Evolutionary conservation across 257 asterid species (phyloP).

Genomic region (Penstemon newberryi): DNA sequence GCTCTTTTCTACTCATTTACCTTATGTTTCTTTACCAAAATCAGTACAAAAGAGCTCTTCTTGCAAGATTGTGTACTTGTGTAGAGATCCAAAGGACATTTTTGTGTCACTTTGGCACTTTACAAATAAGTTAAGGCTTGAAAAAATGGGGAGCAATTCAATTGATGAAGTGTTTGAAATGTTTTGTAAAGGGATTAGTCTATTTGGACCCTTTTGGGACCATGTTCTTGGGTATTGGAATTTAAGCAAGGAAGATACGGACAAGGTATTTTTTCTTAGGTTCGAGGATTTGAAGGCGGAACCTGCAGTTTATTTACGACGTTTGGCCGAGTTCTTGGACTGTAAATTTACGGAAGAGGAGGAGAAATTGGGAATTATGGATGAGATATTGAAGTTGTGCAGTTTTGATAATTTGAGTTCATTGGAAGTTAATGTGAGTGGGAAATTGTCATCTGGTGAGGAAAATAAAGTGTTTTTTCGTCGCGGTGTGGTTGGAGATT

Average conservation of each 20-base stretch:
- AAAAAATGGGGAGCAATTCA: conserved; percentile 9
- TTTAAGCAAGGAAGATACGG: conserved; percentile 23
- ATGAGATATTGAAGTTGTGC: conserved; percentile 38
- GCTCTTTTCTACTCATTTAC: conserved; percentile 44
- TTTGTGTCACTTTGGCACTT: conserved; percentile 57
- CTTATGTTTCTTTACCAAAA: conserved; percentile 37
- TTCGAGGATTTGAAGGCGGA: conserved; percentile 44
- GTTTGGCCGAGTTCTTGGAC: conserved; percentile 43
- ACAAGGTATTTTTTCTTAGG: conserved; percentile 38
- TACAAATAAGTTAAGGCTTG: conserved; percentile 35
- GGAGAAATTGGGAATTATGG: conserved; percentile 40
- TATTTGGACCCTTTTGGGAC: conserved; percentile 57
- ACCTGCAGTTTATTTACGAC: conserved; percentile 28
- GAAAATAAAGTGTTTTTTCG: conserved; percentile 46
- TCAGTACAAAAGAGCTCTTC: not conserved
- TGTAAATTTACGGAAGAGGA: conserved; percentile 40
- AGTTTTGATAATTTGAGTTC: conserved; percentile 40
- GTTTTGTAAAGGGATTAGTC: conserved; percentile 45
- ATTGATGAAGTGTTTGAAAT: conserved; percentile 34
- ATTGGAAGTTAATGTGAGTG: conserved; percentile 39
- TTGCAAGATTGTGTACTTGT: conserved; percentile 52
- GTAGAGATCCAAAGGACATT: conserved; percentile 53
- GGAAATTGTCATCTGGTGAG: conserved; percentile 46
- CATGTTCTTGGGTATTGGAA: conserved; percentile 49
- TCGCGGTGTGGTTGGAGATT: conserved; percentile 51